Base-by-base conservation (phyloP, 2,329 filamentous ascomycete genomes). In the Neofusicoccum cordaticola region DNA sequence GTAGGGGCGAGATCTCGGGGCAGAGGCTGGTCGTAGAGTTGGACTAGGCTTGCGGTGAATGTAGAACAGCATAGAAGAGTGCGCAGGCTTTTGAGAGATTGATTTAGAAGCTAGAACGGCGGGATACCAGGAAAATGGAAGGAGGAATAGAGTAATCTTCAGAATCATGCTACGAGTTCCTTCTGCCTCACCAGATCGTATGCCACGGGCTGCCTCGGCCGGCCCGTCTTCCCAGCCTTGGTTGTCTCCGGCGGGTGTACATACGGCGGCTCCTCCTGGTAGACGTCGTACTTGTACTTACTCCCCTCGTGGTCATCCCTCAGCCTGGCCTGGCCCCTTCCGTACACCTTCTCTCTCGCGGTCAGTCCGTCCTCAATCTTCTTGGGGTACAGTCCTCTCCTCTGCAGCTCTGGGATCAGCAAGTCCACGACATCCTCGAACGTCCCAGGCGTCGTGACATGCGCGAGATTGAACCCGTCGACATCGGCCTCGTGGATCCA, bases 1-100 rank as follows among this genome's bases (percentile, higher is more conserved):
- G 88, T 13, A 83, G 82, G 65, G 88, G 89, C 0, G 85, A 86
- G 64, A 85, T 90, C 8, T 86, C 86, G 57, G 90, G 90, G 0
- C 88, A 88, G 12, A 84, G 89, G 53, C 78, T 92, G 56, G 87
- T 92, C 17, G 86, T 91, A 12, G 52, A 53, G 41, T 41, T 57
- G 47, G 45, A 56, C 86, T 81, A 5, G 13, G n/a, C 22, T 22
- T 3, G 22, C 22, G 22, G 22, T 22, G 22, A 22, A 22, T 22
- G 22, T 22, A 22, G 22, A 22, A 3, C 22, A 22, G 22, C 22
- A 22, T 22, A 22, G 22, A 22, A 22, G 22, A 22, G 22, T 11
- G 7, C 11, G 15, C 22, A 39, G 34, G 19, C 9, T 22, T 19
- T n/a, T 17, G n/a, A n/a, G 37, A 45, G 41, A 53, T 35, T 57